Evolutionary conservation across 257 asterid genomes (phyloP).

Genomic region (Plantago major): DNA sequence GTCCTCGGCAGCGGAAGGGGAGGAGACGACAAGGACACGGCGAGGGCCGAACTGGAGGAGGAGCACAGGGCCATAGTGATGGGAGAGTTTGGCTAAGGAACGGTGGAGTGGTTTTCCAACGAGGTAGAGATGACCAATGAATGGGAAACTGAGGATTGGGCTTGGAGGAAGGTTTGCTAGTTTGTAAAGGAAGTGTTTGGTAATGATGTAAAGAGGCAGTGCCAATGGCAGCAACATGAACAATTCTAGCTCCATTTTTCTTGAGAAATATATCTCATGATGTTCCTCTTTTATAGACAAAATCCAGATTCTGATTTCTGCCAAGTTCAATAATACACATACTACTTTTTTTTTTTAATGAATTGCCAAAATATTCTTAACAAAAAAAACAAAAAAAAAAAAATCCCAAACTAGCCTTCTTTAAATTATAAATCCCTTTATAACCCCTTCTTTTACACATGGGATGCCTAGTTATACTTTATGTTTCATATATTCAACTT

Average conservation of each 20-base stretch:
- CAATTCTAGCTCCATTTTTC: not conserved
- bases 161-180: constrained; percentile 6
- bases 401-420: no score
- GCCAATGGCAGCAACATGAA: not conserved
- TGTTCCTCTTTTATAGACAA: not conserved
- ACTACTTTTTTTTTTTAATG: no score
- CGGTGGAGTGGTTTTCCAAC: constrained; percentile 50
- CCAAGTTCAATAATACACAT: no score
- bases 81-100: constrained; percentile 44
- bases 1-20: constrained; percentile 61
- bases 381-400: no score
- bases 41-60: constrained; percentile 65
- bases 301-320: not conserved
- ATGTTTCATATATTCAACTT: no score
- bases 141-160: not conserved
- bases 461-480: no score
- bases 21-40: constrained; percentile 62
- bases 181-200: constrained; percentile 2
- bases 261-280: no score
- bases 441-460: no score
- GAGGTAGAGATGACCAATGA: constrained; percentile 35
- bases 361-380: no score
- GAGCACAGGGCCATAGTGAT: constrained; percentile 44
- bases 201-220: not conserved
- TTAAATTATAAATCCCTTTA: no score